Base-by-base conservation (phyloP, 73 alveolate genomes). In the Paramecium caudatum region DNA sequence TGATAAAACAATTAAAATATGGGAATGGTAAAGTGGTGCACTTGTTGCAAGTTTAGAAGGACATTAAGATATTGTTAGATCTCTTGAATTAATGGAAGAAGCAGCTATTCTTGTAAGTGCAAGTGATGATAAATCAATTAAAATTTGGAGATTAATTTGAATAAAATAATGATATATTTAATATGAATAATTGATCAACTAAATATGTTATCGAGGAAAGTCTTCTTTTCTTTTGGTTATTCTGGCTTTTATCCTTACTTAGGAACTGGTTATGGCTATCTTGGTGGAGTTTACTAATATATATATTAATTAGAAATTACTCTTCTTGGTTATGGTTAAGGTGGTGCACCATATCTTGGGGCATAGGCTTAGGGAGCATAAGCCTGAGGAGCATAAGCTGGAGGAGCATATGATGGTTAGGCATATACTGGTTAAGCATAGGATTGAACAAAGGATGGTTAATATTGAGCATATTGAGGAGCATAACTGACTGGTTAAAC, bases 1-100 rank as follows among this genome's bases (percentile, higher is more conserved):
- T 65, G 83, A 65, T 65, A 65, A 65, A 65, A 65, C 83, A 36
- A 65, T 65, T 13, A 65, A 65, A 23, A 65, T 65, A 25, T 65
- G 83, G 83, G 83, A 65, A 65, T 65, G 83, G 83, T 13, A 65
- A 10, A 33, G 50, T 13, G 83, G 83, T 12, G 4, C 32, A 65
- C 39, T 65, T 12, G 83, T 65, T 36, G 83, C 83, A 12, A 65
- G 83, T 36, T 65, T 65, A 33, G 83, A 65, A 16, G 83, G 83
- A 10, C 83, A 65, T 65, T 33, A 33, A 65, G 83, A 65, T 65
- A 65, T 65, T 65, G 83, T 65, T 32, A 65, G 83, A 65, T 65
- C 83, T 3, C 16, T 65, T 13, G 83, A 65, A 33, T 21, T 65
- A 10, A 33, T 65, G 0, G 83, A 65, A 65, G 83, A 65, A 12